These are phyloP conservation scores for Acanthamoeba divionensis DNA, from an alignment of 208 protist genomes.

Conservation along the genomic window DNA sequence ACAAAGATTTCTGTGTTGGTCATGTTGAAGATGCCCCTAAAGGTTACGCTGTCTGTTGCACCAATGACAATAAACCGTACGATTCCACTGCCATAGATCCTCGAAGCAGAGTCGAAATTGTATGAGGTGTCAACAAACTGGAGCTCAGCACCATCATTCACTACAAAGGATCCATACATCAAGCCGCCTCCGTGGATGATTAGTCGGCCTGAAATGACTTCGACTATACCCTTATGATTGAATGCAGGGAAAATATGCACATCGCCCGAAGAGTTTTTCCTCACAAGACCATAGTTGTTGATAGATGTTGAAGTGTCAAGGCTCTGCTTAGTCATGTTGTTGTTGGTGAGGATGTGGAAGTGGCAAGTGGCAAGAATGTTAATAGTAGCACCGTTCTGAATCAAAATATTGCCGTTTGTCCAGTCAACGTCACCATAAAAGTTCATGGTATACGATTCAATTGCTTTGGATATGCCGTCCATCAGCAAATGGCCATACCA, in stretches of 20 bases:
- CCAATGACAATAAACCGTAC: constrained; percentile 27
- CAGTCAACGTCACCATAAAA: constrained; percentile 33
- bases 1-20: background rate
- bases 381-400: constrained; percentile 23
- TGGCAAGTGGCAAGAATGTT: background rate
- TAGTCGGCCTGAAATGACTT: constrained; percentile 6
- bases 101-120: background rate
- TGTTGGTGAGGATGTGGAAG: background rate
- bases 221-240: background rate
- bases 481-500: constrained; percentile 2
- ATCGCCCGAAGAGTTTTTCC: constrained; percentile 41
- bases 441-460: constrained; percentile 10
- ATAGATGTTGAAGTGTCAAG: background rate
- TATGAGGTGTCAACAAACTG: constrained; percentile 51
- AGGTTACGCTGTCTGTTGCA: constrained; percentile 12
- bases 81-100: background rate
- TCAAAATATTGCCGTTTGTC: constrained; percentile 25
- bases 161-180: constrained; percentile 23
- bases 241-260: constrained; percentile 42
- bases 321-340: background rate
- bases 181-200: constrained; percentile 17
- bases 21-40: background rate
- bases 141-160: background rate
- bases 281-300: background rate
- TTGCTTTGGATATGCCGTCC: constrained; percentile 7